Base-by-base conservation (phyloP, 768 basidiomycete genomes). In the Agrocybe praecox region DNA sequence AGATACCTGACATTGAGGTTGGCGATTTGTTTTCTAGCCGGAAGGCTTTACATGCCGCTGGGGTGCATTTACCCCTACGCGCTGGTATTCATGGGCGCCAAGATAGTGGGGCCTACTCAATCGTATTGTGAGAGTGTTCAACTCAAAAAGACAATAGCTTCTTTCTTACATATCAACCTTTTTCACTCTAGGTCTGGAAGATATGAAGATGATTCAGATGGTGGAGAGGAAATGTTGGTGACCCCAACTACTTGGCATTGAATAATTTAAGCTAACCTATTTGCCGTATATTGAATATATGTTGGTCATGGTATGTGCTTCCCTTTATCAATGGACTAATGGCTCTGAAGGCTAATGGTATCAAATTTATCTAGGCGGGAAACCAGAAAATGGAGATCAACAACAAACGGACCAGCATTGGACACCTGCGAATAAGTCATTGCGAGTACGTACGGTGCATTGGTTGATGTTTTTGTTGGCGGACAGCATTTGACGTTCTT, bases 191-290 rank as follows among this genome's bases (percentile, higher is more conserved):
- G 61, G 33, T 65, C 59, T 15, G 57, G 61, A 12, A 56, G 56
- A 11, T 62, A 64, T 36, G 62, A 63, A 36, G 65, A 65, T 19
- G 65, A 63, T 47, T 48, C 57, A 17, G 63, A 65, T 45, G 40
- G 49, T 5, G 64, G 64, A 14, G 52, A 62, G 33, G 62, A 63
- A 46, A 59, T 65, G 57, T 62, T 36, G 59, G 62, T 19, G 19
- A 49, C 7, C 3, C 2, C 36, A 45, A 14, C 40, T 50, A n/a
- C 10, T 2, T 55, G 18, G 26, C 9, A 9, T 29, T 9, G 26
- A 5, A 4, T 29, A 29, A 5, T 29, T 29, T 4, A 29, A 29
- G 9, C 26, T 40, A 8, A 14, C 19, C 24, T 14, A 6, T 46
- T 36, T 18, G 42, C 52, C 34, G 21, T 50, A 46, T 19, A 14